Conservation (phyloP, 2,329 filamentous ascomycete genomes). For the Microcera coccophila region DNA sequence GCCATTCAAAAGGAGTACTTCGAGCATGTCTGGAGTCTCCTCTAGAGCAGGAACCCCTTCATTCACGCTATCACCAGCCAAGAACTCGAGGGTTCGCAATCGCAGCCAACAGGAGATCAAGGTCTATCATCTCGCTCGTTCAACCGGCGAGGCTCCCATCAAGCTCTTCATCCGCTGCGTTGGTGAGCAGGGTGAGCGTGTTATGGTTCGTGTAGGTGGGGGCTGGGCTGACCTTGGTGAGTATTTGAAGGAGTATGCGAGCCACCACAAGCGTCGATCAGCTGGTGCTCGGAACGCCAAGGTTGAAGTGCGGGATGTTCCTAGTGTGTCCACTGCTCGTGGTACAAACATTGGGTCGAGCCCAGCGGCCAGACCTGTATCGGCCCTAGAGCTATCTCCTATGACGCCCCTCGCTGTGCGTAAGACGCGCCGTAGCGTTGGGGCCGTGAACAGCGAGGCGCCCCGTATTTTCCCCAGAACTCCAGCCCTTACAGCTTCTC, state of each 20-base stretch:
- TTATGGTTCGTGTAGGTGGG: slow-evolving; percentile 96
- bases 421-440: slow-evolving; percentile 49
- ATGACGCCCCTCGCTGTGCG: slow-evolving; percentile 51
- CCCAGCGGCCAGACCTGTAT: slow-evolving; percentile 39
- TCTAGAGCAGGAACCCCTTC: slow-evolving; percentile 61
- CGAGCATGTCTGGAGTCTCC: slow-evolving; percentile 44
- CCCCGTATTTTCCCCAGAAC: slow-evolving; percentile 40
- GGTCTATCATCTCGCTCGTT: slow-evolving; percentile 84
- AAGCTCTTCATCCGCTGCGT: slow-evolving; percentile 93
- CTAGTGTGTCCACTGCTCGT: slow-evolving; percentile 29
- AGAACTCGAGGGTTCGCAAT: slow-evolving; percentile 46
- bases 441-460: slow-evolving; percentile 31
- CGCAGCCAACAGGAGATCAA: slow-evolving; percentile 71
- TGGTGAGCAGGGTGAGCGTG: slow-evolving; percentile 82
- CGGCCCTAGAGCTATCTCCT: slow-evolving; percentile 36
- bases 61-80: slow-evolving; percentile 65
- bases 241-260: slow-evolving; percentile 88
- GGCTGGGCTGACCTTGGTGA: slow-evolving; percentile 98
- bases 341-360: slow-evolving; percentile 37
- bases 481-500: slow-evolving; percentile 34
- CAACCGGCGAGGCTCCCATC: slow-evolving; percentile 80
- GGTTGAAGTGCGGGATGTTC: slow-evolving; percentile 56
- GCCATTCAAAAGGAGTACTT: slow-evolving; percentile 44
- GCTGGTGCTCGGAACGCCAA: slow-evolving; percentile 44
- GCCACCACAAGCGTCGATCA: slow-evolving; percentile 78